A percentile compares a stretch with the other conserved stretches of the same genome.
phyloP scores from a whole-genome alignment of 257 asterid species.

The Catharanthus roseus region DNA sequence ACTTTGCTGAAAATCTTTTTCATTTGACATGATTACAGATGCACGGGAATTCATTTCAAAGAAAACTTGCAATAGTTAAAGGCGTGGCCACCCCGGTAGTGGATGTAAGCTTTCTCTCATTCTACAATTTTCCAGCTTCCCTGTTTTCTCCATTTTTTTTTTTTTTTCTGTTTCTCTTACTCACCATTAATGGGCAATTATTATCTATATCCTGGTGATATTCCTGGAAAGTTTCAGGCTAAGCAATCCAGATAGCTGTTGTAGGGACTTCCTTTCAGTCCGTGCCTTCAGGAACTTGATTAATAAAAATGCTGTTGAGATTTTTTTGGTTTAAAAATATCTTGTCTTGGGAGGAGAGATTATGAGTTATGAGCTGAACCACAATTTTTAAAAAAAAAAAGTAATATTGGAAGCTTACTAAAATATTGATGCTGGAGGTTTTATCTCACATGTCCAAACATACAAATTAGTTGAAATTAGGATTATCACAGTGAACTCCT shows the following conservation, averaged over 20 bases:
- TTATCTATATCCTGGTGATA: neutral
- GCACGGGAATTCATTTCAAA: constrained; percentile 93
- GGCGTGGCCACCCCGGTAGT: constrained; percentile 50
- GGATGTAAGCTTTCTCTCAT: constrained; percentile 51
- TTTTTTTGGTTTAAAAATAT: neutral
- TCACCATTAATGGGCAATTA: neutral
- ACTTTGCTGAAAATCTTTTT: constrained; percentile 18
- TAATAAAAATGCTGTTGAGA: neutral
- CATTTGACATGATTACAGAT: constrained; percentile 45
- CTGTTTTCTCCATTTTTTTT: neutral
- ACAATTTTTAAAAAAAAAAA: too few species aligned
- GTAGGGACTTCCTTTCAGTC: neutral
- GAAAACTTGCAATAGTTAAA: constrained; percentile 71
- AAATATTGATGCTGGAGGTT: neutral
- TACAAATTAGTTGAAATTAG: neutral
- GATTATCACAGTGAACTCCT: neutral
- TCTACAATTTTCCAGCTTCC: neutral
- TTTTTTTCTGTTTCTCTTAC: neutral
- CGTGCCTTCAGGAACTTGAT: neutral
- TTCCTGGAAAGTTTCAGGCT: neutral
- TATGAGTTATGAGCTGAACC: neutral
- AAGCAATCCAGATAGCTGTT: neutral
- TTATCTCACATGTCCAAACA: neutral
- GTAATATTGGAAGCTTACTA: neutral
- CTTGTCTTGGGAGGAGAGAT: neutral